A percentile compares a stretch with the other conserved stretches of the same genome.
phyloP scores from a whole-genome alignment of 129 eudicot genomes.

The Helianthus tuberosus region DNA sequence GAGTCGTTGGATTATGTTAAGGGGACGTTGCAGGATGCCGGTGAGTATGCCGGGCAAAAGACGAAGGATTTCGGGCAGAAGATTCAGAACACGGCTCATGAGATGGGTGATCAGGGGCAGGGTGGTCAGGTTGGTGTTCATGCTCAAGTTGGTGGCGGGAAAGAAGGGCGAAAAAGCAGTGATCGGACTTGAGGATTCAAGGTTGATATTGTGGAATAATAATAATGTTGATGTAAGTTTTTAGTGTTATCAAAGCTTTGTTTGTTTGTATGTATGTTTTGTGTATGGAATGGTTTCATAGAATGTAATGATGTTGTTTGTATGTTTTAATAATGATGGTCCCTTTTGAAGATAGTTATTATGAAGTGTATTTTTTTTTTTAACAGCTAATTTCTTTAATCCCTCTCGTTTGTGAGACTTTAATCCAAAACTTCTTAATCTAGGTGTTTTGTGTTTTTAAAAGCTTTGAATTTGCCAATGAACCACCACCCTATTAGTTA shows the following conservation, averaged over 20 bases:
- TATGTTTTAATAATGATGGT: neutral
- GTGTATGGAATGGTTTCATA: neutral
- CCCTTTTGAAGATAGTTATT: neutral
- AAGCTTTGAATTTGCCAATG: too few species aligned
- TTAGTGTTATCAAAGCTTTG: slow-evolving; percentile 13
- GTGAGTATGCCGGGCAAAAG: slow-evolving; percentile 52
- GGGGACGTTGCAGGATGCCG: slow-evolving; percentile 45
- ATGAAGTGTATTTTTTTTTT: neutral
- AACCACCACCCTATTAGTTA: too few species aligned
- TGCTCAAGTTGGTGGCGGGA: neutral
- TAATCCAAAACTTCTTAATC: too few species aligned
- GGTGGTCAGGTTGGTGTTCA: slow-evolving; percentile 9
- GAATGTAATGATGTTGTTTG: neutral
- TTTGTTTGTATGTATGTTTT: neutral
- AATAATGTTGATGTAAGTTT: slow-evolving; percentile 20
- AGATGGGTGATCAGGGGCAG: slow-evolving; percentile 32
- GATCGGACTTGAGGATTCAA: slow-evolving; percentile 25
- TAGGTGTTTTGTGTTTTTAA: too few species aligned
- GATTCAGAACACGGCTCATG: slow-evolving; percentile 50
- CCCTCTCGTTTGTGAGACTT: too few species aligned
- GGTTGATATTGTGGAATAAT: neutral
- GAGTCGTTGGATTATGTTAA: slow-evolving; percentile 41
- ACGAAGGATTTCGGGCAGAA: slow-evolving; percentile 49
- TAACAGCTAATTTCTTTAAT: too few species aligned
- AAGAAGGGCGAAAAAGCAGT: slow-evolving; percentile 26